These are phyloP conservation scores for Flaveria floridana DNA, from an alignment of 140 eudicot species.

Conservation along the genomic window DNA sequence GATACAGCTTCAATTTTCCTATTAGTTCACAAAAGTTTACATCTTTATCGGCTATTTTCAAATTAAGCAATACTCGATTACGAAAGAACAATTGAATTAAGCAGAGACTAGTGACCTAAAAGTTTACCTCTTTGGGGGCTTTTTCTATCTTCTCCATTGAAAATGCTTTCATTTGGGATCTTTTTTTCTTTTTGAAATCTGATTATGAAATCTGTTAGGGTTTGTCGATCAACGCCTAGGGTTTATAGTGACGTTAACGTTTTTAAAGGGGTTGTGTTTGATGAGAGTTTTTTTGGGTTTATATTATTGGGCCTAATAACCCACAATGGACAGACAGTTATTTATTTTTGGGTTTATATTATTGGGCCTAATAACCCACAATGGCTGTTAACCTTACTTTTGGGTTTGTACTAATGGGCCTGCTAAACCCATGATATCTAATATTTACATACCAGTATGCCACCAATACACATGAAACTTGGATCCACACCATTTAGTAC, in stretches of 20 bases:
- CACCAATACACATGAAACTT: too few relatives aligned
- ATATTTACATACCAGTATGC: too few relatives aligned
- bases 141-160: constrained; percentile 40
- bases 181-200: not conserved
- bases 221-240: constrained; percentile 18
- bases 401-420: not conserved
- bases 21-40: not conserved
- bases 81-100: constrained; percentile 1
- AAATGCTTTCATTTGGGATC: not conserved
- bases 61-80: not conserved
- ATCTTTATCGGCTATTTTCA: not conserved
- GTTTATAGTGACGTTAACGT: constrained; percentile 18
- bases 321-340: not conserved
- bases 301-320: not conserved
- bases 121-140: constrained; percentile 35
- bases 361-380: not conserved
- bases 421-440: too few relatives aligned
- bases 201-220: constrained; percentile 14
- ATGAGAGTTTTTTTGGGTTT: not conserved
- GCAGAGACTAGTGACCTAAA: not conserved
- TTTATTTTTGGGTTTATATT: not conserved
- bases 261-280: not conserved
- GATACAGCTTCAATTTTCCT: not conserved
- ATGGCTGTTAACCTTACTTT: not conserved
- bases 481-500: too few relatives aligned